These are phyloP conservation scores for Populus hybrid DNA, from an alignment of 441 rosid species.

Conservation along the genomic window DNA sequence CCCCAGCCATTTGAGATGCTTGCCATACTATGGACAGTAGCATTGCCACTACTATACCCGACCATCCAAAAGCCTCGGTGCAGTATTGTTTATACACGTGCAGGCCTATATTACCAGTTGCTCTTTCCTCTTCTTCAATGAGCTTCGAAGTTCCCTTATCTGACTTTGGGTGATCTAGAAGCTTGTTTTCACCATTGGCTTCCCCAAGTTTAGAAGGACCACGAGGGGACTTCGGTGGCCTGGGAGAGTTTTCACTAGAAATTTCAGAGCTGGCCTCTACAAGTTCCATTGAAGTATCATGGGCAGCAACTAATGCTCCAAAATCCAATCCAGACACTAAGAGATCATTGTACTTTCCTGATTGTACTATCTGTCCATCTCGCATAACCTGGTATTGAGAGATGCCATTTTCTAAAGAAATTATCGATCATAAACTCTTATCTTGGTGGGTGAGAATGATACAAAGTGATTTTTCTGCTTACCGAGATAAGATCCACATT, in stretches of 20 bases:
- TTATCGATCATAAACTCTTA: background rate
- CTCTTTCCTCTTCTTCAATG: conserved; percentile 87
- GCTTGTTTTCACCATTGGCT: conserved; percentile 48
- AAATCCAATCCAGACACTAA: conserved; percentile 66
- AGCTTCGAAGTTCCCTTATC: conserved; percentile 66
- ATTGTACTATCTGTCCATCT: conserved; percentile 84
- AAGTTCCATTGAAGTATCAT: conserved; percentile 85
- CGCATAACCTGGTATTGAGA: conserved; percentile 64
- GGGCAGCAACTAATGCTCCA: conserved; percentile 76
- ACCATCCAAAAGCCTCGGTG: conserved; percentile 98
- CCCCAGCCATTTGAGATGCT: conserved; percentile 81
- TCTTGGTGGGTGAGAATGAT: background rate
- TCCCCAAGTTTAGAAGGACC: conserved; percentile 30
- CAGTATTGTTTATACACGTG: conserved; percentile 69
- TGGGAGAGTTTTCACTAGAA: conserved; percentile 35
- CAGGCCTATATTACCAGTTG: conserved; percentile 69
- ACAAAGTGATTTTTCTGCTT: conserved; percentile 3
- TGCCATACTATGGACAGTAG: conserved; percentile 75
- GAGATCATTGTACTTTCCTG: conserved; percentile 68
- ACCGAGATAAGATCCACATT: conserved; percentile 85
- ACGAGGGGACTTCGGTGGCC: conserved; percentile 30
- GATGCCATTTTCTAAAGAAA: background rate
- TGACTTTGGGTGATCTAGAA: conserved; percentile 40
- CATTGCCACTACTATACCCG: conserved; percentile 62
- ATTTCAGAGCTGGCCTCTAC: conserved; percentile 53